Percentiles rank a stretch among this genome's conserved stretches.
phyloP scores from a whole-genome alignment of 2,329 filamentous ascomycete genomes.

The Talaromyces sp. region DNA sequence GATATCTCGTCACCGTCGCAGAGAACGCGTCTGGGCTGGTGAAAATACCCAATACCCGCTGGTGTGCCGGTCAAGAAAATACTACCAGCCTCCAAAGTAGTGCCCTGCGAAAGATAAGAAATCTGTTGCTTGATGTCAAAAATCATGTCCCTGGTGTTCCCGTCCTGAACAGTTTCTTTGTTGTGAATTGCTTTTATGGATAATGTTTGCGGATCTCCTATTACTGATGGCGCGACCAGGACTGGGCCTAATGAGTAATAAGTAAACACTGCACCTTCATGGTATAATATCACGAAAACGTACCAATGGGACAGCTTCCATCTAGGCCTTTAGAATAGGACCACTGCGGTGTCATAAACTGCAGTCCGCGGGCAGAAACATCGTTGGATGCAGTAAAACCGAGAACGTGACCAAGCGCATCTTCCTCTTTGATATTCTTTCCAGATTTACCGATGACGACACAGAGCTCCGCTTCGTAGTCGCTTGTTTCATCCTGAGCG shows the following conservation, averaged over 20 bases:
- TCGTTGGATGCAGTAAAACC: slow-evolving; percentile 55
- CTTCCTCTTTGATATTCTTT: slow-evolving; percentile 35
- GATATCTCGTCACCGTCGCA: slow-evolving; percentile 24
- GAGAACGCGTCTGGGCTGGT: slow-evolving; percentile 19
- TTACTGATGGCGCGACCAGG: slow-evolving; percentile 21
- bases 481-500: slow-evolving; percentile 25
- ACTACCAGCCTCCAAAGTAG: slow-evolving; percentile 20
- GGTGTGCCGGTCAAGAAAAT: slow-evolving; percentile 22
- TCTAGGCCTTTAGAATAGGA: slow-evolving; percentile 53
- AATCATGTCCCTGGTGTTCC: slow-evolving; percentile 33
- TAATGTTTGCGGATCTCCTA: slow-evolving; percentile 22
- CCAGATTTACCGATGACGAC: slow-evolving; percentile 51
- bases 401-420: slow-evolving; percentile 50
- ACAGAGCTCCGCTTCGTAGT: slow-evolving; percentile 43
- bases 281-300: not conserved
- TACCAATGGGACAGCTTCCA: slow-evolving; percentile 45
- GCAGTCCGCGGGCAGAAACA: slow-evolving; percentile 48
- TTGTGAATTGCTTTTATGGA: slow-evolving; percentile 35
- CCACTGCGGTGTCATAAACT: slow-evolving; percentile 55
- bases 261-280: not conserved
- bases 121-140: slow-evolving; percentile 35
- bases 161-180: slow-evolving; percentile 35
- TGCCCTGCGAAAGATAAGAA: slow-evolving; percentile 33
- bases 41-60: slow-evolving; percentile 28
- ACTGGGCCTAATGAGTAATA: slow-evolving; percentile 15